These are phyloP conservation scores for Maudiozyma turicensis DNA, from an alignment of 805 yeast genomes.

Conservation along the genomic window DNA sequence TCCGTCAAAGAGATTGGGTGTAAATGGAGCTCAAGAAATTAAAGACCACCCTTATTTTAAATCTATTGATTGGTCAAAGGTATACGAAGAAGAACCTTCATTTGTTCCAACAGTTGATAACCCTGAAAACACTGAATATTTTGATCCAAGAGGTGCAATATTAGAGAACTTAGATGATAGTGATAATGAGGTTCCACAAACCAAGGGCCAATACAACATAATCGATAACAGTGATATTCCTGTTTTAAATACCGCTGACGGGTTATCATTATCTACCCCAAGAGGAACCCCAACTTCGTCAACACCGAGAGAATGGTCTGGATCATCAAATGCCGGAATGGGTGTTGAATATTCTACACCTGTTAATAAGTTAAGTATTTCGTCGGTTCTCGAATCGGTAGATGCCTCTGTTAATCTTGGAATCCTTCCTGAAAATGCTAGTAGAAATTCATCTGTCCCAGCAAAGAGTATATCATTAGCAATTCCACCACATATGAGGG, in stretches of 20 bases:
- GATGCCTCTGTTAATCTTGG: slow-evolving; percentile 21
- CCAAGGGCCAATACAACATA: neutral
- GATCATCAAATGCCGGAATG: slow-evolving; percentile 3
- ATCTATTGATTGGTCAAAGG: slow-evolving; percentile 61
- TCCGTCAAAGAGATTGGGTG: slow-evolving; percentile 63
- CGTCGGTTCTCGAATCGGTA: slow-evolving; percentile 24
- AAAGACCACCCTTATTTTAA: slow-evolving; percentile 69
- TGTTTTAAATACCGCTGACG: slow-evolving; percentile 2
- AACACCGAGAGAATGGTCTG: slow-evolving; percentile 6
- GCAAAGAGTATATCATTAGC: slow-evolving; percentile 35
- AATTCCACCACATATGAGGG: slow-evolving; percentile 50
- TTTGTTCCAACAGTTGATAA: slow-evolving; percentile 72
- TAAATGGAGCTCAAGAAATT: slow-evolving; percentile 70
- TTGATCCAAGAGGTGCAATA: slow-evolving; percentile 83
- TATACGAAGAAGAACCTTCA: slow-evolving; percentile 64
- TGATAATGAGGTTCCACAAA: slow-evolving; percentile 7
- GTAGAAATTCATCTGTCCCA: slow-evolving; percentile 27
- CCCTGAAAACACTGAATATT: slow-evolving; percentile 85
- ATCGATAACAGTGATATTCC: slow-evolving; percentile 14
- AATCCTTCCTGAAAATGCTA: neutral
- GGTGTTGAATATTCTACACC: slow-evolving; percentile 10
- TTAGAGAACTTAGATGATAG: slow-evolving; percentile 33
- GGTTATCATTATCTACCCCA: neutral
- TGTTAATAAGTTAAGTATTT: slow-evolving; percentile 19
- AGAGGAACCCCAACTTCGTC: neutral